Conservation (phyloP, 352 stramenopile genomes). For the Globisporangium radiosum region DNA sequence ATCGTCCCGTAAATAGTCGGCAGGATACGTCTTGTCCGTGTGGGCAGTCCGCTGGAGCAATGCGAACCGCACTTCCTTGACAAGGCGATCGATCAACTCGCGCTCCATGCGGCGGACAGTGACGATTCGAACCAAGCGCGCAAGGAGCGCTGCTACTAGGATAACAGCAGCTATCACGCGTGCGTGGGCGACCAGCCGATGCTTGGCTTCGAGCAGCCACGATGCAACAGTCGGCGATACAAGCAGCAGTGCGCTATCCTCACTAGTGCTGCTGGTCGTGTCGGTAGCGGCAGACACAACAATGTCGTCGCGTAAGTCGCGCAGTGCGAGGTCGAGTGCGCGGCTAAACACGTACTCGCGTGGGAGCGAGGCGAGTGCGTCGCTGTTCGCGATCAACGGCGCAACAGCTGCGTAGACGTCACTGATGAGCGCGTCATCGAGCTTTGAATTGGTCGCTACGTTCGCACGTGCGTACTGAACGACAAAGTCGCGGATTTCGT, state of each 20-base stretch:
- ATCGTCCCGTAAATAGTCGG: slow-evolving; percentile 52
- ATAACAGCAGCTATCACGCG: slow-evolving; percentile 20
- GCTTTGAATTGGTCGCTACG: slow-evolving; percentile 34
- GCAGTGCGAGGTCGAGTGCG: slow-evolving; percentile 50
- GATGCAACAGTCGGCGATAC: slow-evolving; percentile 37
- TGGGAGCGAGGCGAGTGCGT: slow-evolving; percentile 32
- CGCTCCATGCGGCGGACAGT: slow-evolving; percentile 35
- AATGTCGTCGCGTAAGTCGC: slow-evolving; percentile 37
- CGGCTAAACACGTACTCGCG: slow-evolving; percentile 55
- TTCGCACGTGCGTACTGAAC: slow-evolving; percentile 23
- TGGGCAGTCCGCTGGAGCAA: slow-evolving; percentile 36
- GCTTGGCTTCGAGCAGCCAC: slow-evolving; percentile 42
- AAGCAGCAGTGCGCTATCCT: slow-evolving; percentile 16
- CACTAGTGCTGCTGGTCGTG: too few relatives aligned
- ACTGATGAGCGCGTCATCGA: slow-evolving; percentile 34
- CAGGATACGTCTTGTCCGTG: slow-evolving; percentile 39
- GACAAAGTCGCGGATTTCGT: slow-evolving; percentile 42
- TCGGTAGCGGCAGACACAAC: slow-evolving; percentile 39
- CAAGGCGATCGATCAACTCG: slow-evolving; percentile 46
- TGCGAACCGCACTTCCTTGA: slow-evolving; percentile 66
- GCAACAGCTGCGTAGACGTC: neutral
- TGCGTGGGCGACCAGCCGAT: slow-evolving; percentile 38
- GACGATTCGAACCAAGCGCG: too few relatives aligned
- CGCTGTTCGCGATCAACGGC: slow-evolving; percentile 26
- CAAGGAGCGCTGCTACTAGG: too few relatives aligned